Base-by-base conservation (phyloP, 2,329 filamentous ascomycete species). In the Ascochyta koolunga region DNA sequence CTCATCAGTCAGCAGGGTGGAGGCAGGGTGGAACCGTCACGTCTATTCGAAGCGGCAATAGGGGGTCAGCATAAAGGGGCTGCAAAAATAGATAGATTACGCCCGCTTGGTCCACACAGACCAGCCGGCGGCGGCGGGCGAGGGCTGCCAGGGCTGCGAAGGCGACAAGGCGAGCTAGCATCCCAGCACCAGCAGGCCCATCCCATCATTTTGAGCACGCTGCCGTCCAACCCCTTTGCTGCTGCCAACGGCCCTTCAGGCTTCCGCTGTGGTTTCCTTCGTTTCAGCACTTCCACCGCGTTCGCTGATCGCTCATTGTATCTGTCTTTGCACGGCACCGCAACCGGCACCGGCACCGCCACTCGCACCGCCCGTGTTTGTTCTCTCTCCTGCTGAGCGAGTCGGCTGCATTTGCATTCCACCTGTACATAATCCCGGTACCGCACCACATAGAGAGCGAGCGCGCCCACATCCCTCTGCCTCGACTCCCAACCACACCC, bases 231-330 rank as follows among this genome's bases (percentile, higher is more conserved):
- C 64, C 60, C 63, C 61, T 61, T 60, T 59, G 56, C 51, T 59
- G 43, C 55, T 52, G 54, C 56, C 58, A 65, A 67, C 60, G 56
- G 59, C 56, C 18, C 9, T 54, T 29, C 45, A 50, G 51, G 16
- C 9, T 54, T 29, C 45, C 45, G 51, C 47, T 37, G 47, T 51
- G 40, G 54, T 58, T 65, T 60, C 70, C 59, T 69, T 71, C 68
- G 67, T 72, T 72, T 67, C 43, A 64, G 52, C 43, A 45, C 50
- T 46, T 53, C 59, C 51, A 58, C 53, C 58, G 72, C 70, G 50
- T 50, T 73, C 71, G 71, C 66, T 74, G 66, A 31, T 54, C 62
- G 55, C 53, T 67, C 63, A 58, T 67, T 57, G 59, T 46, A 38
- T 43, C 51, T 50, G 27, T 42, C 31, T 41, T 46, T 35, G 51